Evolutionary conservation across 345 rosid species (phyloP), one percentile per base, ranked within the genome.

Genomic region (Gossypium thurberi): DNA sequence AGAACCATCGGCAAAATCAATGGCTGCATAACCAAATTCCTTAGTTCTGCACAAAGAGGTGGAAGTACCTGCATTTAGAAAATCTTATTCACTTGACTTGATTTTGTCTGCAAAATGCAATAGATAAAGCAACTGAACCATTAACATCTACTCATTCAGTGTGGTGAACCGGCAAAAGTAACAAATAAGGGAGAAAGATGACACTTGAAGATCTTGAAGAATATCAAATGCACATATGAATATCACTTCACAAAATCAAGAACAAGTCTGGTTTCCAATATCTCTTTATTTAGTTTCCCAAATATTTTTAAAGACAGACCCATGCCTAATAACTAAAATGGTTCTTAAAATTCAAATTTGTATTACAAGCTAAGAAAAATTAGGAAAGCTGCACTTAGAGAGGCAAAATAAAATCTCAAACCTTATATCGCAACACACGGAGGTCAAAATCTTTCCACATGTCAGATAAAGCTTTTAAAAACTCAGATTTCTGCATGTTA

Each of bases 381-480:
- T 50, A 7, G 20, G 48, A 33, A 51, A 11, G 4, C 11, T 9
- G 7, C 28, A 51, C 33, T 28, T 15, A 26, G 40, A 33, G 40
- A 33, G 14, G 52, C 48, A 66, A 64, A 65, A 71, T 75, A 69
- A 65, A 77, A 60, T 65, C n/a, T 47, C 88, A 76, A 79, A 95
- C 99, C 99, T 95, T 95, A 77, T 87, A 95, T 71, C 89, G 98
- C 87, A 95, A 79, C 53, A 95, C 98, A 80, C 99, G 99, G 20
- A 93, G 82, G 77, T 89, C 99, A 82, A 95, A 95, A 70, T 91
- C 98, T 85, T 92, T 95, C 99, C 99, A 95, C 98, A 95, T 95
- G 79, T 91, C 96, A 80, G 97, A 86, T 73, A 95, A 84, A 66
- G 98, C 99, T 86, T 95, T 95, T 78, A 95, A 78, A 79, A 95